Base-by-base conservation (phyloP, 805 yeast species). In the Candida caryicola region DNA sequence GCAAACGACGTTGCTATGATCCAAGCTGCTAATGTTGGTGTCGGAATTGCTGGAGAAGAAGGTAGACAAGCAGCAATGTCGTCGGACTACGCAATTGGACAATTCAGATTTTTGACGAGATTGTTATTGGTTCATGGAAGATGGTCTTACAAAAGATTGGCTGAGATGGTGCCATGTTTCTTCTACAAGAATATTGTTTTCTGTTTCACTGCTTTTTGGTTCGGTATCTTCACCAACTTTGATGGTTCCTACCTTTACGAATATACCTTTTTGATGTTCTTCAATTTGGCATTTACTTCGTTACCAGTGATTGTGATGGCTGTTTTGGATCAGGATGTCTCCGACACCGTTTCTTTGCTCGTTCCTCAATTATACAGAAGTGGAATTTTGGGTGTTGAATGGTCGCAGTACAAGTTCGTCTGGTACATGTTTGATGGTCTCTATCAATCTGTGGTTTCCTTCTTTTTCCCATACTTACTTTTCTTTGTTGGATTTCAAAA, bases 1-100 rank as follows among this genome's bases (percentile, higher is more conserved):
- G 81, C 93, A 15, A 85, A 85, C 57, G 95, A 85, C 64, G 95
- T 85, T 45, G 90, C 95, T 9, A 85, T 85, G 95, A 85, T 85
- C 49, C 95, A 85, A 60, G 81, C 89, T 19, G 93, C 95, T 1
- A 82, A 85, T 62, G 82, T 85, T 32, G 95, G 95, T 53, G 85
- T 85, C 39, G 95, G 95, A 65, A 85, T 85, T 55, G 90, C 90
- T 3, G 95, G 95, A 64, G 93, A 85, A 66, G 95, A 85, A 68
- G 95, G 95, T 55, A 69, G 93, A 44, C 93, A 85, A 61, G 93
- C 93, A 14, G 93, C 77, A 4, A 85, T 85, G 95, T 81, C 89
- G 17, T 81, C 91, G 1, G 95, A 85, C 65, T 85, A 83, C 61
- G 95, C 91, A 15, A 64, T 85, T 53, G 93, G 91, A 17, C 95